Evolutionary conservation across 768 basidiomycete genomes (phyloP), one percentile per base, ranked within the genome.

Genomic region (Lentinus brumalis): DNA sequence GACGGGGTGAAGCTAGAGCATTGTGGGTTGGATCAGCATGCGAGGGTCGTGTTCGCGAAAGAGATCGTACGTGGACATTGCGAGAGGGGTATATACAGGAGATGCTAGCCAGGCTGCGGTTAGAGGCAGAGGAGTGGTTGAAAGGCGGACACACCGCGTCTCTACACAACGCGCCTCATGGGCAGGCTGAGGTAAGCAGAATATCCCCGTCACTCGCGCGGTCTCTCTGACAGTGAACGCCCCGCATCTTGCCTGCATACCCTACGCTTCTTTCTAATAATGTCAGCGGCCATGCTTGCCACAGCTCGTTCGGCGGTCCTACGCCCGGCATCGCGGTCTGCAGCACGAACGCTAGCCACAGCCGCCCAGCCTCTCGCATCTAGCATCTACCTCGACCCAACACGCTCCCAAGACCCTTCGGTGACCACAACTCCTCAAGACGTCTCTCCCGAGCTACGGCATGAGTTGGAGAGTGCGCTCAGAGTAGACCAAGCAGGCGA

Each of bases 401-500:
- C 71, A 14, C 71, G 67, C 47, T 55, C 67, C 2, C 68, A 69
- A 38, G 73, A 79, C 53, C 71, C 78, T 16, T 80, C 83, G 4
- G 74, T 81, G 16, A 73, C 78, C 31, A 76, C 81, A n/a, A 86
- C 90, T 4, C 89, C 91, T 8, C 44, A 67, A 2, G 72, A 79
- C 66, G 73, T 93, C 45, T 76, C 84, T 1, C 63, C 71, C 14
- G 67, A 74, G 30, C 84, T 91, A 66, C 78, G 82, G 41, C 61
- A 76, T 16, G 71, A 71, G 10, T 74, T 94, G 55, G 85, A 90
- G 63, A 79, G 75, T 57, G 92, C 90, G 2, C 77, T 98, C 50
- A 84, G 96, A 12, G 92, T 98, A 21, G 96, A 98, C 76, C 95
- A 97, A 66, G 96, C 95, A 1, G 96, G 96, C 9, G 96, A 98